Conservation (phyloP, 768 basidiomycete genomes). For the Phlegmacium glaucopus region DNA sequence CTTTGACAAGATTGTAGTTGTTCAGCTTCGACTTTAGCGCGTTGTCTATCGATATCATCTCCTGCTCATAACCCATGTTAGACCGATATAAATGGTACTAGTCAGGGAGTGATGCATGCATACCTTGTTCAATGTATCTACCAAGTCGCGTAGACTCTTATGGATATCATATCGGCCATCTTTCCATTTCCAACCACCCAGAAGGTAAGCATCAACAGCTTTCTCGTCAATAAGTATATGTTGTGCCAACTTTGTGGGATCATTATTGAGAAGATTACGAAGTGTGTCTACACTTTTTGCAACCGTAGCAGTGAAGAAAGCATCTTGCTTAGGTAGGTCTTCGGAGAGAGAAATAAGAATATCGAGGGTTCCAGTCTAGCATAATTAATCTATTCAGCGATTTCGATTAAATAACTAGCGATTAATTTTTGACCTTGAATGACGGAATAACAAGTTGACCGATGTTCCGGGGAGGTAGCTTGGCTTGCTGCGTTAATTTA, state of each 20-base stretch:
- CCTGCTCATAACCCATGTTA: slow-evolving; percentile 43
- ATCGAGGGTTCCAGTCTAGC: slow-evolving; percentile 91
- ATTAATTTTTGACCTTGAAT: slow-evolving; percentile 70
- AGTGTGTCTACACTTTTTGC: slow-evolving; percentile 95
- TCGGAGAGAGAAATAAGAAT: slow-evolving; percentile 86
- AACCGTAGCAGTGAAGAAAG: slow-evolving; percentile 80
- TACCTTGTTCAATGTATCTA: slow-evolving; percentile 85
- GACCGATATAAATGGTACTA: neutral
- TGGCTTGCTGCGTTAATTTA: slow-evolving; percentile 60
- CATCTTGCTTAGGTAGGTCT: slow-evolving; percentile 88
- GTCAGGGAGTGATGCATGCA: slow-evolving; percentile 16
- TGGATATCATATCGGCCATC: slow-evolving; percentile 86
- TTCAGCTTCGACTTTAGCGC: slow-evolving; percentile 90
- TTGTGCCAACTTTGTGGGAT: slow-evolving; percentile 68
- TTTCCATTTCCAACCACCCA: slow-evolving; percentile 92
- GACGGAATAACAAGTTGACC: slow-evolving; percentile 74
- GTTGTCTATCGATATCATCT: slow-evolving; percentile 92
- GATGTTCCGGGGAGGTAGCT: slow-evolving; percentile 44
- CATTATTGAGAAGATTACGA: slow-evolving; percentile 86
- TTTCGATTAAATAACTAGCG: slow-evolving; percentile 10
- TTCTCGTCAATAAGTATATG: slow-evolving; percentile 80
- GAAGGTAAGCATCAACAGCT: slow-evolving; percentile 72
- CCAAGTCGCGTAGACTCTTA: slow-evolving; percentile 76
- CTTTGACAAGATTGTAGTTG: slow-evolving; percentile 93
- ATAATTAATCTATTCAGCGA: slow-evolving; percentile 11